A percentile compares a stretch with the other conserved stretches of the same genome.
Conservation (phyloP, 2,329 filamentous ascomycete species). For the Lasiodiplodia gonubiensis region DNA sequence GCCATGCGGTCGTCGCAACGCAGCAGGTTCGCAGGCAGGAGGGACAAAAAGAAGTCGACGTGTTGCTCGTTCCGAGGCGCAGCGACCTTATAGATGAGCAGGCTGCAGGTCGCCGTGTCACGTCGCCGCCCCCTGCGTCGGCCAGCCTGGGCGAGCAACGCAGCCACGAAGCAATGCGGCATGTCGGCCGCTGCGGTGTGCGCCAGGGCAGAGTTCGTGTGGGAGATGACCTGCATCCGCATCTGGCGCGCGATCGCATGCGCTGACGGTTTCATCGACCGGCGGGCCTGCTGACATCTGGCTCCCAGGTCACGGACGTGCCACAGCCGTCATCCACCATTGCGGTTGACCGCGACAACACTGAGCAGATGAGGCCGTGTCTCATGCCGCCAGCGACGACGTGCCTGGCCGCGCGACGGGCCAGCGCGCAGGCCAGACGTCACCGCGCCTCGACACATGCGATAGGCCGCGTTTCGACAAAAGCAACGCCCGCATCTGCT, state of each 20-base stretch:
- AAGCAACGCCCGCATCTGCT: slow-evolving; percentile 23
- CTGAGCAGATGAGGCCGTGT: slow-evolving; percentile 9
- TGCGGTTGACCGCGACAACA: not conserved
- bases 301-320: slow-evolving; percentile 10
- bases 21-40: not conserved
- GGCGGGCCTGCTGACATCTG: slow-evolving; percentile 9
- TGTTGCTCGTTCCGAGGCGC: slow-evolving; percentile 21
- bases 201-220: not conserved
- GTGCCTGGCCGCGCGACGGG: slow-evolving; percentile 1
- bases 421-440: slow-evolving; percentile 3
- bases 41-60: slow-evolving; percentile 18
- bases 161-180: slow-evolving; percentile 14
- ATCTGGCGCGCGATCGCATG: slow-evolving; percentile 19
- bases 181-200: not conserved
- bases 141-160: not conserved
- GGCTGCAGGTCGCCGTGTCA: slow-evolving; percentile 15
- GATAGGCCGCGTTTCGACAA: slow-evolving; percentile 28
- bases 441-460: slow-evolving; percentile 7
- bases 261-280: slow-evolving; percentile 14
- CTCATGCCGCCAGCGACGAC: slow-evolving; percentile 7
- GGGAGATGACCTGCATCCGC: slow-evolving; percentile 3
- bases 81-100: slow-evolving; percentile 20
- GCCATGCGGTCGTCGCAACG: not conserved
- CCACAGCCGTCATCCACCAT: slow-evolving; percentile 17
- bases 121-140: slow-evolving; percentile 8